These are phyloP conservation scores for Trametes punicea DNA, from an alignment of 768 basidiomycete species.

Conservation along the genomic window DNA sequence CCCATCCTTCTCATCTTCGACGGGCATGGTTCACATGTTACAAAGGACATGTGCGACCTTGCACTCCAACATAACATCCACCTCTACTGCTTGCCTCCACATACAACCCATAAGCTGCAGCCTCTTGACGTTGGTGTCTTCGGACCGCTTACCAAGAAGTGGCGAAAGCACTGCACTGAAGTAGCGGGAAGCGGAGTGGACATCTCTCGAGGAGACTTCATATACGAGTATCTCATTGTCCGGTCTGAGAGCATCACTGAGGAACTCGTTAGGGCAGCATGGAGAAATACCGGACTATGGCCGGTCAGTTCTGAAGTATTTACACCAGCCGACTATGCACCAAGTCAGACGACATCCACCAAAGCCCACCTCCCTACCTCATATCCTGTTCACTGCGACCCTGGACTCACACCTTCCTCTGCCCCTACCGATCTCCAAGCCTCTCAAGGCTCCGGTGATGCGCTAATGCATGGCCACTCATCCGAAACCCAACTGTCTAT, in stretches of 20 bases:
- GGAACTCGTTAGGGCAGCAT: background rate
- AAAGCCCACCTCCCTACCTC: background rate
- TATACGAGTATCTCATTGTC: constrained; percentile 10
- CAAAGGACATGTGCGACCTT: constrained; percentile 23
- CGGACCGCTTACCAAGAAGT: constrained; percentile 20
- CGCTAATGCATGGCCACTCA: too few species aligned
- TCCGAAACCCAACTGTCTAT: too few species aligned
- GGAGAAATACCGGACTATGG: background rate
- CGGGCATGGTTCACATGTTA: constrained; percentile 43
- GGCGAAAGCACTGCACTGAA: constrained; percentile 1
- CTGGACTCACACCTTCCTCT: background rate
- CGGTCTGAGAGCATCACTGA: background rate
- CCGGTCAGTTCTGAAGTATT: background rate
- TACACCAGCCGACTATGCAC: background rate
- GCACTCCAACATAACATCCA: constrained; percentile 30
- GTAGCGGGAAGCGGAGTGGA: background rate
- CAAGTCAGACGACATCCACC: background rate
- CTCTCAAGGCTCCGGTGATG: too few species aligned
- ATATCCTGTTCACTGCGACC: background rate
- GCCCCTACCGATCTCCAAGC: background rate
- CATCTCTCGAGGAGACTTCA: constrained; percentile 3
- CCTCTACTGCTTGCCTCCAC: constrained; percentile 35
- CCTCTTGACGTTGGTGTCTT: constrained; percentile 43
- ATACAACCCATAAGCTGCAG: constrained; percentile 42
- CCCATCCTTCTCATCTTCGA: constrained; percentile 39